A percentile compares a stretch with the other conserved stretches of the same genome.
These are phyloP conservation scores for Starmerella asiatica DNA, from an alignment of 805 yeast genomes.

Conservation along the genomic window DNA sequence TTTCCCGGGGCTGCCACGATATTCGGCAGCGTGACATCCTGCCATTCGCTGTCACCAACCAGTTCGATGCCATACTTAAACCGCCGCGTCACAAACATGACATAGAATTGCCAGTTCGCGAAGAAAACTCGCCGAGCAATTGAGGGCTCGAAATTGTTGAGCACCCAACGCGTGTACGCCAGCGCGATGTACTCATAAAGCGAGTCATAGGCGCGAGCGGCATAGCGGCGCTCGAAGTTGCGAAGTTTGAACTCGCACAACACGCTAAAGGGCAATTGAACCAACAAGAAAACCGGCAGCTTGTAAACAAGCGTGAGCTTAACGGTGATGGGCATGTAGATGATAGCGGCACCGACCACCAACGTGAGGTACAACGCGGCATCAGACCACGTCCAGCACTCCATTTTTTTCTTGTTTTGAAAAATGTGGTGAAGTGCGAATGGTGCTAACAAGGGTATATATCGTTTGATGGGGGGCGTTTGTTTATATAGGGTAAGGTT, in stretches of 20 bases:
- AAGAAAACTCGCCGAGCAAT: slow-evolving; percentile 19
- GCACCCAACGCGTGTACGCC: slow-evolving; percentile 19
- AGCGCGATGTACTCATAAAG: slow-evolving; percentile 21
- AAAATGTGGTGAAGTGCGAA: too few species aligned
- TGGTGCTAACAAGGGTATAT: too few species aligned
- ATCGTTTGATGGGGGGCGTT: too few species aligned
- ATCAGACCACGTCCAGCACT: slow-evolving; percentile 19
- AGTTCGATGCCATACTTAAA: slow-evolving; percentile 24
- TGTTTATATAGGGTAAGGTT: too few species aligned
- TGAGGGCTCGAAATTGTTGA: slow-evolving; percentile 18
- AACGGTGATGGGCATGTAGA: slow-evolving; percentile 1
- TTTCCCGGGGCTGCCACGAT: too few species aligned
- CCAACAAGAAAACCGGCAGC: slow-evolving; percentile 9
- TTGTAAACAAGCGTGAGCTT: not conserved
- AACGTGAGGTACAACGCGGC: slow-evolving; percentile 5
- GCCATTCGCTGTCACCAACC: slow-evolving; percentile 22
- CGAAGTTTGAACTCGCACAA: slow-evolving; percentile 19
- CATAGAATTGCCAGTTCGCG: slow-evolving; percentile 18
- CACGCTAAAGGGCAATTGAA: slow-evolving; percentile 21
- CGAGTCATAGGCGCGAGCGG: slow-evolving; percentile 18
- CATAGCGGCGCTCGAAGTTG: slow-evolving; percentile 20
- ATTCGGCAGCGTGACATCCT: not conserved
- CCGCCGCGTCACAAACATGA: slow-evolving; percentile 20
- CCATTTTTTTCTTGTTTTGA: too few species aligned
- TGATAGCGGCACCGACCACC: not conserved